phyloP scores from a whole-genome alignment of 2,329 filamentous ascomycete genomes.

The Sarocladiaceae sp. region DNA sequence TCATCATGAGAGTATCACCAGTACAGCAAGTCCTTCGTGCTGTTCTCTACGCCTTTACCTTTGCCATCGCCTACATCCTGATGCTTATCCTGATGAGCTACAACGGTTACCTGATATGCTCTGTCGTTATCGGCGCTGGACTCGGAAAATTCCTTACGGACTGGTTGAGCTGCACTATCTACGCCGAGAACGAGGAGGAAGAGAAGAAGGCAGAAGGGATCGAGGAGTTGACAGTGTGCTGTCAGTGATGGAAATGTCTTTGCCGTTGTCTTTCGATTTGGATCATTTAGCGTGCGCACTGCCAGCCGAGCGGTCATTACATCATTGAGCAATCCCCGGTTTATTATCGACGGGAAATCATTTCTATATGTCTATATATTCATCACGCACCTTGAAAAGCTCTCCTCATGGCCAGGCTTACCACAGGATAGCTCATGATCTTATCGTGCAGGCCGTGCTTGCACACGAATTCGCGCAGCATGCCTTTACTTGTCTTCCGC shows the following conservation, averaged over 20 bases:
- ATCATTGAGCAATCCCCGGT: not conserved
- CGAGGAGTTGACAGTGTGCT: conserved; percentile 45
- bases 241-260: conserved; percentile 26
- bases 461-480: conserved; percentile 50
- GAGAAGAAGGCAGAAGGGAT: conserved; percentile 26
- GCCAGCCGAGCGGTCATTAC: not conserved
- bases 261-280: not conserved
- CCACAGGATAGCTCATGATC: conserved; percentile 53
- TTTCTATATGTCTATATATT: no score
- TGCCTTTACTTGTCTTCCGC: conserved; percentile 39
- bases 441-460: conserved; percentile 54
- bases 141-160: conserved; percentile 51
- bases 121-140: conserved; percentile 58
- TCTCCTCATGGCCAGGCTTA: conserved; percentile 40
- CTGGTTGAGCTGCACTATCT: conserved; percentile 31
- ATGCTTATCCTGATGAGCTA: conserved; percentile 65
- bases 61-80: conserved; percentile 71
- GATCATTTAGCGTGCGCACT: not conserved
- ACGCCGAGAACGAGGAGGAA: conserved; percentile 9
- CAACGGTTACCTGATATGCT: conserved; percentile 72
- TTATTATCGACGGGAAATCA: no score
- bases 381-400: not conserved
- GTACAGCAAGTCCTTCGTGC: conserved; percentile 64
- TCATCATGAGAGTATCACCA: conserved; percentile 50
- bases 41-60: conserved; percentile 63